Conservation (phyloP, 352 stramenopile species). For the Pythium guiyangense region DNA sequence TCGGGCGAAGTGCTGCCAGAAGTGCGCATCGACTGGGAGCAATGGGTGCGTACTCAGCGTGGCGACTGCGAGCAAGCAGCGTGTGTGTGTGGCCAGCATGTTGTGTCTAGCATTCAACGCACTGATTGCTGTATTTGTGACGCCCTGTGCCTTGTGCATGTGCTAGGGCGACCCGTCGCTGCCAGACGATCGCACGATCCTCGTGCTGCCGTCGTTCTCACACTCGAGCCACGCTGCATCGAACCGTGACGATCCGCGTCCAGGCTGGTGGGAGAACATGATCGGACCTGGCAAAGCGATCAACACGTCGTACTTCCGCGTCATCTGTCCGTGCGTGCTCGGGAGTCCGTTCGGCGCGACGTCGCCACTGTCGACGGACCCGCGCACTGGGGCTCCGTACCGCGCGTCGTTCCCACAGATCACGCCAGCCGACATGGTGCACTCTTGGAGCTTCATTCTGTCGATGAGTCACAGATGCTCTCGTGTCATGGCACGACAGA, state of each 20-base stretch:
- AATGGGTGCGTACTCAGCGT: constrained; percentile 39
- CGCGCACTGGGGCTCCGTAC: constrained; percentile 58
- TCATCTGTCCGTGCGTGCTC: constrained; percentile 82
- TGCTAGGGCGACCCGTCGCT: constrained; percentile 58
- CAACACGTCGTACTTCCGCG: constrained; percentile 86
- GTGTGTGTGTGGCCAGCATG: not conserved
- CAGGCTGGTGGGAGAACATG: constrained; percentile 88
- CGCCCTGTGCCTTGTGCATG: not conserved
- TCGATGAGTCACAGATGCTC: too few relatives aligned
- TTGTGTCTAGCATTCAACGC: not conserved
- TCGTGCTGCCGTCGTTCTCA: constrained; percentile 85
- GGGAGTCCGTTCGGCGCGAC: constrained; percentile 84
- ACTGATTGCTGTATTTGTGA: not conserved
- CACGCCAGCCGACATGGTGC: constrained; percentile 79
- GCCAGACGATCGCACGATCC: constrained; percentile 63
- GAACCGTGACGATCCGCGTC: constrained; percentile 71
- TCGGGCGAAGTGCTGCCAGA: constrained; percentile 55
- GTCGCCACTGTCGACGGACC: constrained; percentile 59
- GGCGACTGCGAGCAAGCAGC: too few relatives aligned
- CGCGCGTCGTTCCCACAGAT: constrained; percentile 76
- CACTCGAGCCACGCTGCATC: constrained; percentile 81
- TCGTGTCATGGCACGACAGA: not conserved
- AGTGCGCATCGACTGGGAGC: constrained; percentile 68
- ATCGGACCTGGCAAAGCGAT: constrained; percentile 82
- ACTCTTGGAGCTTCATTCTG: not conserved